Conservation (phyloP, 306 rosid genomes). For the Sechiopsis laciniata region DNA sequence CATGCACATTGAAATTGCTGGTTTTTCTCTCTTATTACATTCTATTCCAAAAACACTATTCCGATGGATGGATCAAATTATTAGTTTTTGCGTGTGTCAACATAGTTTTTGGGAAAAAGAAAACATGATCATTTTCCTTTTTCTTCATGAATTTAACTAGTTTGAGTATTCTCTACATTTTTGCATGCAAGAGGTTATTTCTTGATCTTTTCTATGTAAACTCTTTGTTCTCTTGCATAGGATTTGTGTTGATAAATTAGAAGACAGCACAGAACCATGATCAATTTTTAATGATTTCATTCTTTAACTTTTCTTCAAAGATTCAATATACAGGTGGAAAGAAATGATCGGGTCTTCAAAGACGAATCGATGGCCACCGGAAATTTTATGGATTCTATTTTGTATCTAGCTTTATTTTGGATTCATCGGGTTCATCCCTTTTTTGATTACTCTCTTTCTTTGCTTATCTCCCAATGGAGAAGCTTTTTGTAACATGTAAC, state of each 20-base stretch:
- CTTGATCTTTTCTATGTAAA: not conserved
- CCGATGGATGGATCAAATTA: not conserved
- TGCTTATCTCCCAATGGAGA: no score
- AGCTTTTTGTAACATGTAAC: no score
- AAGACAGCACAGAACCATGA: constrained; percentile 3
- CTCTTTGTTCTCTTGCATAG: constrained; percentile 7
- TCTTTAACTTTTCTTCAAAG: constrained; percentile 3
- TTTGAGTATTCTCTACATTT: not conserved
- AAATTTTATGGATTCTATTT: no score
- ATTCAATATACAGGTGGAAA: no score
- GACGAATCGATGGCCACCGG: no score
- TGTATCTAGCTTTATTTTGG: no score
- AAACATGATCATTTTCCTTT: not conserved
- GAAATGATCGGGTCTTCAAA: no score
- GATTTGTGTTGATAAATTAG: constrained; percentile 5
- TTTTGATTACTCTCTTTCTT: no score
- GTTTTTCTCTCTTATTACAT: not conserved
- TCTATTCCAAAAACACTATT: not conserved
- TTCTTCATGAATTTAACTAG: not conserved
- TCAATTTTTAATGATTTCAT: not conserved
- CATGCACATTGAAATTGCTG: not conserved
- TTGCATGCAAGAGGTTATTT: not conserved
- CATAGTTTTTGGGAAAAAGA: constrained; percentile 5
- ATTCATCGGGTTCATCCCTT: no score
- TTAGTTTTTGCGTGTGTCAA: not conserved